phyloP scores from a whole-genome alignment of 2,329 filamentous ascomycete species.

The Arachnomyces sp. region DNA sequence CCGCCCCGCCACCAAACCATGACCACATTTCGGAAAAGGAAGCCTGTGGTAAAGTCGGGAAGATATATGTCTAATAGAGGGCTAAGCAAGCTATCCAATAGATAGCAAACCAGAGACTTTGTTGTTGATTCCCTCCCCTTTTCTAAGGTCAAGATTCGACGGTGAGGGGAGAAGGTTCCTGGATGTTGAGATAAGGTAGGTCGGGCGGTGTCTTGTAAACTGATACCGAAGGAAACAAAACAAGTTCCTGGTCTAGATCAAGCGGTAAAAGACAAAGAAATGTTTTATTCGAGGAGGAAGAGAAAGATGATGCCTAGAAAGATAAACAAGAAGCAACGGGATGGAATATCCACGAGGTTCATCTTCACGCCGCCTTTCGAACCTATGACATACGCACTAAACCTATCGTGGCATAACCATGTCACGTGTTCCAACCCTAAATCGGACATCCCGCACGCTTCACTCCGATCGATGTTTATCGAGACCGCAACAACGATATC shows the following conservation, averaged over 20 bases:
- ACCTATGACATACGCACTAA: slow-evolving; percentile 30
- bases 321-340: slow-evolving; percentile 10
- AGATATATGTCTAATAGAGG: slow-evolving; percentile 3
- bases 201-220: too few species aligned
- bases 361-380: slow-evolving; percentile 22
- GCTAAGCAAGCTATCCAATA: slow-evolving; percentile 9
- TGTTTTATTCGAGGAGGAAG: not conserved
- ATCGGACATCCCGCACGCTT: not conserved
- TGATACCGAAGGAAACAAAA: too few species aligned
- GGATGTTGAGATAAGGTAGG: not conserved
- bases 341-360: slow-evolving; percentile 15
- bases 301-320: slow-evolving; percentile 4
- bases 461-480: too few species aligned
- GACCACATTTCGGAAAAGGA: slow-evolving; percentile 54
- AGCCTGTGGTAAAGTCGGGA: too few species aligned
- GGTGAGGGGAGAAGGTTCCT: slow-evolving; percentile 8
- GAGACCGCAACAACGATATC: too few species aligned
- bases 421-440: slow-evolving; percentile 23
- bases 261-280: too few species aligned
- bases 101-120: not conserved
- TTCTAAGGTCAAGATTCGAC: too few species aligned
- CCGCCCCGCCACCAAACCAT: slow-evolving; percentile 82
- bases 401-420: slow-evolving; percentile 22
- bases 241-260: too few species aligned
- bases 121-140: too few species aligned